Conservation (phyloP, 768 basidiomycete genomes). For the Mycena capillaripes region DNA sequence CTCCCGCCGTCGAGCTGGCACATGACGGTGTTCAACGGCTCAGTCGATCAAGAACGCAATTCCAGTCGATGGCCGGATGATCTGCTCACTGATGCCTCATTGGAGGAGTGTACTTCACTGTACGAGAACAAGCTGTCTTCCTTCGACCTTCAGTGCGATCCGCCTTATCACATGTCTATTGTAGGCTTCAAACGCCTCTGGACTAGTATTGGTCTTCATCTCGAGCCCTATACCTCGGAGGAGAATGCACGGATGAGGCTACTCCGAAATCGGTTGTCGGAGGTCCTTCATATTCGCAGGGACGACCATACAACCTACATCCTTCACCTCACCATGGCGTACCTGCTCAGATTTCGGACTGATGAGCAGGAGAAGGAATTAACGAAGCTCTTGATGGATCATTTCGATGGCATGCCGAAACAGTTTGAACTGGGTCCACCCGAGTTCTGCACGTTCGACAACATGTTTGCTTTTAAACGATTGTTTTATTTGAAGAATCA, state of each 20-base stretch:
- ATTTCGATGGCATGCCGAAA: neutral
- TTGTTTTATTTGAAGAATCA: slow-evolving; percentile 6
- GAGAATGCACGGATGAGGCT: neutral
- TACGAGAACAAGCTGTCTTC: slow-evolving; percentile 1
- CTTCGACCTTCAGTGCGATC: neutral
- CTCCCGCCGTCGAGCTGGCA: neutral
- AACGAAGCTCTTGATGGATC: neutral
- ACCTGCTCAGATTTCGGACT: neutral
- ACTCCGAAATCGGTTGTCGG: neutral
- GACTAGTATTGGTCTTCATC: neutral
- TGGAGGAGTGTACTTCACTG: neutral
- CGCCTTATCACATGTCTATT: neutral
- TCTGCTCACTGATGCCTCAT: neutral
- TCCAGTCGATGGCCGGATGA: neutral
- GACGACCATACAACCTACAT: neutral
- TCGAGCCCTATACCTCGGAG: neutral
- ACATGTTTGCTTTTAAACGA: neutral
- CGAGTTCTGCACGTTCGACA: neutral
- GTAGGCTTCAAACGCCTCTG: neutral
- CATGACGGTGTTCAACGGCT: neutral
- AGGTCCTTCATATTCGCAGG: neutral
- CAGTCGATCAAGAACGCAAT: neutral
- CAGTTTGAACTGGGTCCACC: slow-evolving; percentile 1
- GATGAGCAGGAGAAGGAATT: neutral
- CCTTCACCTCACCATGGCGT: neutral